A percentile compares a stretch with the other conserved stretches of the same genome.
Conservation (phyloP, 768 basidiomycete species). For the Russula sp. region DNA sequence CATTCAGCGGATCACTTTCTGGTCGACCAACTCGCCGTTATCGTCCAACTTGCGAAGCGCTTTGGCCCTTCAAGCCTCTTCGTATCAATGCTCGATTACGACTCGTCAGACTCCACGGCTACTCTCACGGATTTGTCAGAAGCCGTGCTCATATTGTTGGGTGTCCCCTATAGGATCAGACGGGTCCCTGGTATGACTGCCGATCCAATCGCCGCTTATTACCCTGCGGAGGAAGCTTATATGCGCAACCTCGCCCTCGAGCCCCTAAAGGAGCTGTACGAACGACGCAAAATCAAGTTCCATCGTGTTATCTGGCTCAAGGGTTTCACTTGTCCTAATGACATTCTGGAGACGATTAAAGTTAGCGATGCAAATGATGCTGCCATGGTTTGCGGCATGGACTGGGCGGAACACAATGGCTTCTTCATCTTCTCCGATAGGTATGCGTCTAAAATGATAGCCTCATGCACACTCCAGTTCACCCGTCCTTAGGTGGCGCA, state of each 20-base stretch:
- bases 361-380: slow-evolving; percentile 88
- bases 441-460: slow-evolving; percentile 31
- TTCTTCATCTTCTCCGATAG: slow-evolving; percentile 98
- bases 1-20: slow-evolving; percentile 99
- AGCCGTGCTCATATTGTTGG: slow-evolving; percentile 86
- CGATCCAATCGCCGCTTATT: slow-evolving; percentile 84
- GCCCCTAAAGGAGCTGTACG: slow-evolving; percentile 75
- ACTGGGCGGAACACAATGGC: slow-evolving; percentile 97
- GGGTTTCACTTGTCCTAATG: slow-evolving; percentile 97
- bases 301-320: slow-evolving; percentile 94
- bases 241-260: slow-evolving; percentile 90
- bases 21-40: slow-evolving; percentile 96
- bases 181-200: slow-evolving; percentile 90
- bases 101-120: slow-evolving; percentile 90
- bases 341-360: slow-evolving; percentile 92
- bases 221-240: slow-evolving; percentile 91
- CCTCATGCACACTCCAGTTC: not conserved
- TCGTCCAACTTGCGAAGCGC: slow-evolving; percentile 89
- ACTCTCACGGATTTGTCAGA: slow-evolving; percentile 93
- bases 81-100: slow-evolving; percentile 97
- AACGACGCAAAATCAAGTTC: slow-evolving; percentile 75
- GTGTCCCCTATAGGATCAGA: slow-evolving; percentile 87
- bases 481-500: slow-evolving; percentile 67
- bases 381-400: slow-evolving; percentile 99
- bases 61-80: slow-evolving; percentile 87